Percentiles rank a stretch among this genome's conserved stretches.
Conservation (phyloP, 2,329 filamentous ascomycete species). For the Macrophomina tecta region DNA sequence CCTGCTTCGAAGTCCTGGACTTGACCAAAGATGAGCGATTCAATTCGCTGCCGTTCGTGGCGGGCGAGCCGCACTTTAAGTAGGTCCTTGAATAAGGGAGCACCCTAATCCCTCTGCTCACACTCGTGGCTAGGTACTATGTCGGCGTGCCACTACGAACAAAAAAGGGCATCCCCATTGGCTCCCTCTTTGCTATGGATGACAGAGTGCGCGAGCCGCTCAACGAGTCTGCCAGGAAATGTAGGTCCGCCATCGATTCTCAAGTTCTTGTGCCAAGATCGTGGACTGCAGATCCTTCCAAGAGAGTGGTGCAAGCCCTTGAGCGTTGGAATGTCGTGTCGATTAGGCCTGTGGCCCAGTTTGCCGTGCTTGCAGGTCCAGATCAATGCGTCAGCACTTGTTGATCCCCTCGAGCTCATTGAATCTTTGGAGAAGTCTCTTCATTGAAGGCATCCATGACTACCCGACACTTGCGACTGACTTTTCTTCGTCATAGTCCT, state of each 20-base stretch:
- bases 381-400: background rate
- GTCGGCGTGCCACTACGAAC: constrained; percentile 42
- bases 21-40: constrained; percentile 42
- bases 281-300: background rate
- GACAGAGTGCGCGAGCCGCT: constrained; percentile 34
- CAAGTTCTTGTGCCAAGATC: background rate
- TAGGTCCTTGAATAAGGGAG: background rate
- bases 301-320: background rate
- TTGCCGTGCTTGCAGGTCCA: background rate
- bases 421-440: background rate
- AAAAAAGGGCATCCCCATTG: constrained; percentile 42
- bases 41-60: constrained; percentile 39
- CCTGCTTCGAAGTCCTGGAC: constrained; percentile 49
- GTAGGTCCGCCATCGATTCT: constrained; percentile 27
- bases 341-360: background rate
- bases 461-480: constrained; percentile 27
- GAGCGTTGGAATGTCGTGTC: background rate
- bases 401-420: background rate
- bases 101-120: background rate
- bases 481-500: constrained; percentile 29
- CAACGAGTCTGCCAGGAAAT: constrained; percentile 29
- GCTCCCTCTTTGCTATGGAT: constrained; percentile 41
- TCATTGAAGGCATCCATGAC: background rate
- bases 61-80: constrained; percentile 35
- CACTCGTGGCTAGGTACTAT: constrained; percentile 36